Evolutionary conservation across 192 early-diverging fungal species (phyloP), one percentile per base, ranked within the genome.

Genomic region (Polychytrium aggregatum): DNA sequence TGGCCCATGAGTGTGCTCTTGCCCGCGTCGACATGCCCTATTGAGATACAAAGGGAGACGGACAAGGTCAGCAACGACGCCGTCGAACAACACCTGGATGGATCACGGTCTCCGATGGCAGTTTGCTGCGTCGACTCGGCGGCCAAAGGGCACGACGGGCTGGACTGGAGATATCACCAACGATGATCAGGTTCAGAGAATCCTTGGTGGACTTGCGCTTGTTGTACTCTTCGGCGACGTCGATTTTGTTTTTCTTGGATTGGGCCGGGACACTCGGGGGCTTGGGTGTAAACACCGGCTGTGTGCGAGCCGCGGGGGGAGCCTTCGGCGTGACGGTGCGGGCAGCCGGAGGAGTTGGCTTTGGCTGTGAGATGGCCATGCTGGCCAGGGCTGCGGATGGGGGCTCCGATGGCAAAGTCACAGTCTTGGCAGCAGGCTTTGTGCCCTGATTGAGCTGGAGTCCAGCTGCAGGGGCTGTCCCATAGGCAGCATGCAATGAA

Each of bases 1-100:
- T 98, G 95, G 0, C 95, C 95, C 91, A 96, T 93, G 44, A 94
- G 60, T 18, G 95, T 98, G 44, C 82, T 85, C 64, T 98, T 98
- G 34, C 95, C 95, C 3, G 91, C 90, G 61, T 98, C 94, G 3
- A 97, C 94, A 58, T 97, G 94, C 0, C 93, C 86, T 82, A 44
- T 40, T n/a, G n/a, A n/a, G n/a, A n/a, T n/a, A 31, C n/a, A 33
- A 46, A 44, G 28, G 36, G 2, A 52, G 41, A 60, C 9, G 41
- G 11, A 58, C 20, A 29, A 57, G 14, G 30, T 20, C 30, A 29
- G 11, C 38, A 21, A 48, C 27, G 40, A 16, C 18, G 48, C n/a
- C n/a, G n/a, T n/a, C n/a, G 24, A 28, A 36, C 18, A 46, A 43
- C 24, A 56, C 26, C 60, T 34, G 35, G 3, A 64, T 2, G 7